phyloP scores from a whole-genome alignment of 768 basidiomycete species.

The Mycena rosella region DNA sequence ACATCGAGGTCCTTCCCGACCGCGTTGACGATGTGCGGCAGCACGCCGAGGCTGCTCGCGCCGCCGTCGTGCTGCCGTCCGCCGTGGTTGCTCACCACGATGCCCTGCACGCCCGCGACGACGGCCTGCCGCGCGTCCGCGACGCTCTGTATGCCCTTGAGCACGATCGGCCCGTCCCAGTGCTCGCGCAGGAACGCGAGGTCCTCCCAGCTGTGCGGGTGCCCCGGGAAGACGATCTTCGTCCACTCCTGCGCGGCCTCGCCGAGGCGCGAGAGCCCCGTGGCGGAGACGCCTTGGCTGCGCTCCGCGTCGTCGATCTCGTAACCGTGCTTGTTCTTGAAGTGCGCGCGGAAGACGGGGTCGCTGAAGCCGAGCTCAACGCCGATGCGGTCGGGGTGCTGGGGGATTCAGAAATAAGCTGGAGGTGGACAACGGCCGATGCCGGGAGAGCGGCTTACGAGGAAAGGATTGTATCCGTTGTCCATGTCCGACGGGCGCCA shows the following conservation, averaged over 20 bases:
- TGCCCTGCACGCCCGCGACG: conserved; percentile 76
- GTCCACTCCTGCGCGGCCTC: conserved; percentile 66
- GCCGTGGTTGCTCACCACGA: conserved; percentile 86
- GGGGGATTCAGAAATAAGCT: no score
- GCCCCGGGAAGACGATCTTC: conserved; percentile 70
- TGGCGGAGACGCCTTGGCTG: conserved; percentile 53
- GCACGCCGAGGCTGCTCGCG: conserved; percentile 77
- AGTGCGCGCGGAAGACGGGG: conserved; percentile 79
- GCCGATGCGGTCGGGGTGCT: conserved; percentile 73
- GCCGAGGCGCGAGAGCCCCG: conserved; percentile 61
- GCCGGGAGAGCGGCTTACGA: no score
- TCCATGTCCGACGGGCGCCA: conserved; percentile 87
- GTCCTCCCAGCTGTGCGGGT: conserved; percentile 78
- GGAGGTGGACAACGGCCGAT: conserved; percentile 76
- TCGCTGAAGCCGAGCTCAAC: conserved; percentile 77
- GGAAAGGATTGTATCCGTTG: no score
- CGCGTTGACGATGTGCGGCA: conserved; percentile 75
- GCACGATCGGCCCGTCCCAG: conserved; percentile 82
- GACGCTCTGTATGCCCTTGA: conserved; percentile 83
- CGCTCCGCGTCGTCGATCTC: conserved; percentile 73
- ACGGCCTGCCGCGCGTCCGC: conserved; percentile 79
- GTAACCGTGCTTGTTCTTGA: conserved; percentile 51
- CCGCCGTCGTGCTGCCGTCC: conserved; percentile 85
- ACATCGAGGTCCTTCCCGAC: conserved; percentile 73
- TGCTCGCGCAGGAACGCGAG: conserved; percentile 74